phyloP scores from a whole-genome alignment of 1,139 yeast genomes.

The Hemisphaericaspora xylofermentans region DNA sequence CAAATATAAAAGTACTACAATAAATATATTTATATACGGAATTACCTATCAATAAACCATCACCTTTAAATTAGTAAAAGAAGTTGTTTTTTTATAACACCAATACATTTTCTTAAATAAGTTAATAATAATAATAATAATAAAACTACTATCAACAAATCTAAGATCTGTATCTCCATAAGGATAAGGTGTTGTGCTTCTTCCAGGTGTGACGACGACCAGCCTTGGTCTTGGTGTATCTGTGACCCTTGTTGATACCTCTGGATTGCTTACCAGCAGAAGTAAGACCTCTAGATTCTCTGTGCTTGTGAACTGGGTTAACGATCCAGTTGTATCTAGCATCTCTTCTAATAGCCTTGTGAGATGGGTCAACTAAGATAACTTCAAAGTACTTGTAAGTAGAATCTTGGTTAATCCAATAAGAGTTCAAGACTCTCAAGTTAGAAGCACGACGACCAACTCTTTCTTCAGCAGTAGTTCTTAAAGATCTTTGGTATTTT shows the following conservation, averaged over 20 bases:
- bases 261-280: conserved; percentile 98
- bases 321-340: conserved; percentile 99
- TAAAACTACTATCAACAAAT: too few species aligned
- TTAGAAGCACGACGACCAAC: conserved; percentile 98
- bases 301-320: conserved; percentile 99
- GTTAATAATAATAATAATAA: conserved; percentile 4
- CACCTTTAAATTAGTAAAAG: not conserved
- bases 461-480: conserved; percentile 99
- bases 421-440: conserved; percentile 98
- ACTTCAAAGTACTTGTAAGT: conserved; percentile 99
- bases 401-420: conserved; percentile 99
- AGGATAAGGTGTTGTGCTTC: conserved; percentile 97
- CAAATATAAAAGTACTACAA: too few species aligned
- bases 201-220: conserved; percentile 99
- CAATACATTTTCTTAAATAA: not conserved
- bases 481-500: conserved; percentile 98
- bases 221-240: conserved; percentile 95
- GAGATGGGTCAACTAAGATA: conserved; percentile 94
- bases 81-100: not conserved
- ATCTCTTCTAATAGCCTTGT: conserved; percentile 99
- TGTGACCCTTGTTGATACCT: conserved; percentile 99
- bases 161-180: conserved; percentile 99
- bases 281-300: conserved; percentile 99
- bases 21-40: not conserved
- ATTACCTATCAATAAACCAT: not conserved